Evolutionary conservation across 164 flowering plant species (phyloP).

Genomic region (Umbellularia californica): DNA sequence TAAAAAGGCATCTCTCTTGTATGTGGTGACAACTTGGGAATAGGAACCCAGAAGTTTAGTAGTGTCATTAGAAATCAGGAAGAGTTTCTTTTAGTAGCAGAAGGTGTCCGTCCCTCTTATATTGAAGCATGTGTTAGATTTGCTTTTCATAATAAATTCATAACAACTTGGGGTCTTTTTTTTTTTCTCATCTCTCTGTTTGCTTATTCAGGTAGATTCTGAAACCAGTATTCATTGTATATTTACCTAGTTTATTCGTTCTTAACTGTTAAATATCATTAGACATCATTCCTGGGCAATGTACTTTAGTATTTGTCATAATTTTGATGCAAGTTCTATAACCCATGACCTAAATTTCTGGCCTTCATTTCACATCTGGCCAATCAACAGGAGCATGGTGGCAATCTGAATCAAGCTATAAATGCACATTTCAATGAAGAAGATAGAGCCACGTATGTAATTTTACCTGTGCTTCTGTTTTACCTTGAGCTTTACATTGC

Average conservation of each 20-base stretch:
- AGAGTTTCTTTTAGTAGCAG: too few relatives aligned
- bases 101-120: background rate
- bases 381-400: slow-evolving; percentile 59
- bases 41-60: too few relatives aligned
- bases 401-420: slow-evolving; percentile 85
- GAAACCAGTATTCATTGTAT: background rate
- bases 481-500: background rate
- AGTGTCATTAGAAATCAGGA: too few relatives aligned
- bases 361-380: background rate
- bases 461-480: background rate
- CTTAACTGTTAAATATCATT: background rate
- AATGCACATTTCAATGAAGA: slow-evolving; percentile 78
- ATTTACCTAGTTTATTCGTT: background rate
- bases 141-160: background rate
- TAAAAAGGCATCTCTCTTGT: too few relatives aligned
- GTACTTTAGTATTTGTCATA: background rate
- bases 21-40: too few relatives aligned
- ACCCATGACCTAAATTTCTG: background rate
- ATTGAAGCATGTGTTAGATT: background rate
- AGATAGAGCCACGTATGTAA: slow-evolving; percentile 46
- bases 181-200: background rate
- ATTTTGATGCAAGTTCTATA: background rate
- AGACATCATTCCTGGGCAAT: background rate
- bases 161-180: background rate
- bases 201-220: background rate